phyloP scores from a whole-genome alignment of 2,329 filamentous ascomycete species.

The Aspergillus niger region DNA sequence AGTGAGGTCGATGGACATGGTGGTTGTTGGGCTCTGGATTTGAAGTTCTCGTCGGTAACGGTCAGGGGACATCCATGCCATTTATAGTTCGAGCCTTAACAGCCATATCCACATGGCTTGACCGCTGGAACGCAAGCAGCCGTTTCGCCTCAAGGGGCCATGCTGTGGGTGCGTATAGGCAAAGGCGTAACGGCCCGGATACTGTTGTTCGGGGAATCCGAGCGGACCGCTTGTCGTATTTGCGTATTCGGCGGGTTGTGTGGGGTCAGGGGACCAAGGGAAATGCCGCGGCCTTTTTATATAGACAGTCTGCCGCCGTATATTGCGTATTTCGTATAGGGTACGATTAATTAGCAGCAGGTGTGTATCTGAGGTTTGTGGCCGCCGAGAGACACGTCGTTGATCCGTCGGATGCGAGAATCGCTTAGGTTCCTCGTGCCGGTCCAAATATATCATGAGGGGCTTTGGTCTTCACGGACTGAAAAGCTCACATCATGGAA shows the following conservation, averaged over 20 bases:
- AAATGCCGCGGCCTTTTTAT: not conserved
- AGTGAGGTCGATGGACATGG: slow-evolving; percentile 12
- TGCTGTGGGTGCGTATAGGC: not conserved
- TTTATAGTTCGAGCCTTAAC: not conserved
- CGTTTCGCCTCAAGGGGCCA: not conserved
- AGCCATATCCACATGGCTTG: not conserved
- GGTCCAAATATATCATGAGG: not conserved
- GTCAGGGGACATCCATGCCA: not conserved
- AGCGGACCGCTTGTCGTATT: not conserved
- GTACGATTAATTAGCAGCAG: not conserved
- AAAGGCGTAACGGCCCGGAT: not conserved
- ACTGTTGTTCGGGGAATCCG: not conserved
- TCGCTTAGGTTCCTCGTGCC: not conserved
- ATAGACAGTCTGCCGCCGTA: not conserved
- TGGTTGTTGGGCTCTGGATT: not conserved
- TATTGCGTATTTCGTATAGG: not conserved
- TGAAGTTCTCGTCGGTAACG: not conserved
- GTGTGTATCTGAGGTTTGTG: not conserved
- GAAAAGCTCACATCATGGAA: no score
- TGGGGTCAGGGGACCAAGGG: not conserved
- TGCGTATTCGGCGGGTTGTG: slow-evolving; percentile 4
- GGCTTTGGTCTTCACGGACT: no score
- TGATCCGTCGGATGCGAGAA: not conserved
- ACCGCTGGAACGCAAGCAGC: not conserved
- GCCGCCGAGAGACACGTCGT: not conserved